These are phyloP conservation scores for Aspergillus bridgeri DNA, from an alignment of 495 filamentous ascomycete species.

Conservation along the genomic window DNA sequence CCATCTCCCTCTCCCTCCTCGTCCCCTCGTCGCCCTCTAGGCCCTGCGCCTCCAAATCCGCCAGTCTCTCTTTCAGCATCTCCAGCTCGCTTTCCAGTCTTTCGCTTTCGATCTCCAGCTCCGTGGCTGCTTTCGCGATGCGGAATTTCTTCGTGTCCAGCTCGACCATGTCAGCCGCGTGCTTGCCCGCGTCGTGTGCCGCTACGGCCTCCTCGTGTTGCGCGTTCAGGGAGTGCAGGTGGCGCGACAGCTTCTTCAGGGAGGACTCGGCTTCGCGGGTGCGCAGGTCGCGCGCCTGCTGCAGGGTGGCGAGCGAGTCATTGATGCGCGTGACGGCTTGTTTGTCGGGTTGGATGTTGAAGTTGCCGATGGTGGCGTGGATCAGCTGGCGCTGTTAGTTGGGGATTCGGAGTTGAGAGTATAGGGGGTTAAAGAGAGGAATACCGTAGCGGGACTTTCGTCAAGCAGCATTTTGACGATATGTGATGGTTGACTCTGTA, in stretches of 20 bases:
- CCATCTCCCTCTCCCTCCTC: slow-evolving; percentile 57
- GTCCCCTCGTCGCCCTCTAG: slow-evolving; percentile 56
- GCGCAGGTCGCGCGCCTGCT: slow-evolving; percentile 72
- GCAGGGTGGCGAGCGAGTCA: slow-evolving; percentile 73
- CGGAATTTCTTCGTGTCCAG: slow-evolving; percentile 94
- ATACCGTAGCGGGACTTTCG: slow-evolving; percentile 83
- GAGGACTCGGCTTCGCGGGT: slow-evolving; percentile 67
- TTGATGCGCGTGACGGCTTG: slow-evolving; percentile 80
- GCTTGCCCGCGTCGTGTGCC: slow-evolving; percentile 67
- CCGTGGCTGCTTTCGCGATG: slow-evolving; percentile 79
- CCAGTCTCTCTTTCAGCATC: slow-evolving; percentile 68
- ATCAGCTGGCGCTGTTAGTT: slow-evolving; percentile 62
- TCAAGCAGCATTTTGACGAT: slow-evolving; percentile 83
- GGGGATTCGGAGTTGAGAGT: slow-evolving; percentile 11
- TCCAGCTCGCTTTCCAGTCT: slow-evolving; percentile 77
- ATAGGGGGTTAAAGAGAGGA: slow-evolving; percentile 20
- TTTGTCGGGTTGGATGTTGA: slow-evolving; percentile 88
- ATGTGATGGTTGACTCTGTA: background rate
- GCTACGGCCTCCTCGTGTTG: slow-evolving; percentile 70
- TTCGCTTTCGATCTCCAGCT: slow-evolving; percentile 90
- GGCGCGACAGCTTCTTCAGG: slow-evolving; percentile 71
- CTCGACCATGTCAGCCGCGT: slow-evolving; percentile 76
- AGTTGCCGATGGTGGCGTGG: slow-evolving; percentile 83
- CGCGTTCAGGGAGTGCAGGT: slow-evolving; percentile 60
- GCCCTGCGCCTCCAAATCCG: slow-evolving; percentile 80